Evolutionary conservation across 192 early-diverging fungal species (phyloP), one percentile per base, ranked within the genome.

Genomic region (Coemansia furcata): DNA sequence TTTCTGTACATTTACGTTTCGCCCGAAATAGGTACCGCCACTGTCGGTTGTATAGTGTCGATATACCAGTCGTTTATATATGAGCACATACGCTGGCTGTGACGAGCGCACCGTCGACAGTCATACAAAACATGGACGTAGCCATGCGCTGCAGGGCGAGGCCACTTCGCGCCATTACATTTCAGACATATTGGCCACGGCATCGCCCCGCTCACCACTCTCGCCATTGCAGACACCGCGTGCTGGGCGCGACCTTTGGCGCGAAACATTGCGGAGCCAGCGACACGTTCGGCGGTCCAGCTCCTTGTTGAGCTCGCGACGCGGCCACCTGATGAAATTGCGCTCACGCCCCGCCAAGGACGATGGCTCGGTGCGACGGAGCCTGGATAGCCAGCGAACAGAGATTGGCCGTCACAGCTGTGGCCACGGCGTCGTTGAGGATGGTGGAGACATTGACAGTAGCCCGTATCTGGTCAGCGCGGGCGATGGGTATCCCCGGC

Each of bases 331-430:
- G 49, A 37, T 26, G 14, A 65, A 26, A 44, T 7, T 32, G 9
- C 39, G 55, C 29, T 29, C 54, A 12, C 40, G 40, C 21, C 40
- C 55, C 55, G 21, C 54, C 40, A 59, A 59, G 21, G 55, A 67
- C 36, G 65, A 67, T 12, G n/a, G 59, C 55, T 36, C 65, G 32
- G 35, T 52, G 15, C 64, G 74, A 19, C 68, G 75, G 69, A 80
- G 78, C 60, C 65, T 80, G 63, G 78, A 76, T 44, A 80, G 78
- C 61, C 69, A 72, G 60, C 70, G 65, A 29, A 61, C 69, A 44
- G 62, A 63, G 55, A 72, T 77, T 40, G 26, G 33, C 17, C 63
- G 69, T 39, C 49, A 49, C 61, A 37, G 55, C 62, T 33, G 23
- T 59, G 57, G 61, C 43, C 32, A 35, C 6, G 54, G 54, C 12